Evolutionary conservation across 2,329 filamentous ascomycete species (phyloP).

Genomic region (Emmonsiellopsis sp.): DNA sequence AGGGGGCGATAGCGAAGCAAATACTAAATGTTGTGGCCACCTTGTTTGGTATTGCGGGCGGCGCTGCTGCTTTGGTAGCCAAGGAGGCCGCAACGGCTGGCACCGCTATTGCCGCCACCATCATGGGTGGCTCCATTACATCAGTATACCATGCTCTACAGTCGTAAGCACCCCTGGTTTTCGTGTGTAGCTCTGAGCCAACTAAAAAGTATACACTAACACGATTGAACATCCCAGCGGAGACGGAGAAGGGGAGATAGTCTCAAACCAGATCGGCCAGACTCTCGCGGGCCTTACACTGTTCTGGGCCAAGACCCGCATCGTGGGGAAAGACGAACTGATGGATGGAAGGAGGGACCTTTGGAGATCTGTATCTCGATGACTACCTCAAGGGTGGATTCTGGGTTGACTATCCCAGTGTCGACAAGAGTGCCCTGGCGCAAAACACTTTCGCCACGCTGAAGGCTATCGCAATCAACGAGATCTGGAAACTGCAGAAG

Average conservation of each 20-base stretch:
- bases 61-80: not conserved
- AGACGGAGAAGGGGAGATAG: not conserved
- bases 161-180: not conserved
- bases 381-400: not conserved
- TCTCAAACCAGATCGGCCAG: not conserved
- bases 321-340: not conserved
- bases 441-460: not conserved
- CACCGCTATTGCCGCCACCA: not conserved
- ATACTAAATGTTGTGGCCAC: not conserved
- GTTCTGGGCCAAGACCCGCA: not conserved
- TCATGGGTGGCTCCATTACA: not conserved
- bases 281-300: not conserved
- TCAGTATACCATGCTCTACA: not conserved
- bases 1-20: not conserved
- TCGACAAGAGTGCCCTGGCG: not conserved
- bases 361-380: not conserved
- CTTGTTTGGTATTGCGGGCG: not conserved
- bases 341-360: not conserved
- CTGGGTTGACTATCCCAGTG: not conserved
- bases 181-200: not conserved
- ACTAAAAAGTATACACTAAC: not conserved
- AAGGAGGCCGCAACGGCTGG: not conserved
- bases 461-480: not conserved
- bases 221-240: not conserved
- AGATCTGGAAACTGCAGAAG: not conserved